Conservation (phyloP, 176 grass and related monocot species). For the Aegilops speltoides region DNA sequence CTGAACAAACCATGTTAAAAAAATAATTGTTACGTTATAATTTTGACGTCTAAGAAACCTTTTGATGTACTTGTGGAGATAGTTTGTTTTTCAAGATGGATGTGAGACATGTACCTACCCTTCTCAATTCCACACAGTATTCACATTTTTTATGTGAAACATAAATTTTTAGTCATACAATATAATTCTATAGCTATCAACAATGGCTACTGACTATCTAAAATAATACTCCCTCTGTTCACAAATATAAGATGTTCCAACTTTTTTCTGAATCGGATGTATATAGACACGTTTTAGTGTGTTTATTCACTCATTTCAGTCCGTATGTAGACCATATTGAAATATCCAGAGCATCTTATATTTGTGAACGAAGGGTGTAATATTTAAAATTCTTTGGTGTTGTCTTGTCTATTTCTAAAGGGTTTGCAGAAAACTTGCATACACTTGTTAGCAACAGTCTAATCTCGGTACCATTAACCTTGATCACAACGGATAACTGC, state of each 20-base stretch:
- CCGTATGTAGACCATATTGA: too few relatives aligned
- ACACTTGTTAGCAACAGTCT: slow-evolving; percentile 1
- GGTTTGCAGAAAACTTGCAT: background rate
- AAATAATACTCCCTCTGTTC: background rate
- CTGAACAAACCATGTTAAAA: background rate
- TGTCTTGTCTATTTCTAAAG: slow-evolving; percentile 10
- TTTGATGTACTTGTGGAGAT: background rate
- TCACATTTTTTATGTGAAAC: background rate
- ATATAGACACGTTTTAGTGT: too few relatives aligned
- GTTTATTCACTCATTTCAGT: too few relatives aligned
- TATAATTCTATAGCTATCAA: background rate
- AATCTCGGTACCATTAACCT: background rate
- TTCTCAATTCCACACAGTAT: background rate
- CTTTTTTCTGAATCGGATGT: too few relatives aligned
- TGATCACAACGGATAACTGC: background rate
- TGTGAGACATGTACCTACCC: background rate
- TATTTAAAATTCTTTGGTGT: background rate
- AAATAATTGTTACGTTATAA: background rate
- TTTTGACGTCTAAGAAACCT: background rate
- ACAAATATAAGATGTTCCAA: too few relatives aligned
- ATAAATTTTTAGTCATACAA: background rate
- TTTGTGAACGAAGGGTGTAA: background rate
- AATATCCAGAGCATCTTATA: too few relatives aligned
- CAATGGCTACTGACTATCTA: background rate
- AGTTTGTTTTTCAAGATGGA: slow-evolving; percentile 4